A percentile compares a stretch with the other conserved stretches of the same genome.
These are phyloP conservation scores for Beta macrorhiza DNA, from an alignment of 179 eudicot species.

Conservation along the genomic window DNA sequence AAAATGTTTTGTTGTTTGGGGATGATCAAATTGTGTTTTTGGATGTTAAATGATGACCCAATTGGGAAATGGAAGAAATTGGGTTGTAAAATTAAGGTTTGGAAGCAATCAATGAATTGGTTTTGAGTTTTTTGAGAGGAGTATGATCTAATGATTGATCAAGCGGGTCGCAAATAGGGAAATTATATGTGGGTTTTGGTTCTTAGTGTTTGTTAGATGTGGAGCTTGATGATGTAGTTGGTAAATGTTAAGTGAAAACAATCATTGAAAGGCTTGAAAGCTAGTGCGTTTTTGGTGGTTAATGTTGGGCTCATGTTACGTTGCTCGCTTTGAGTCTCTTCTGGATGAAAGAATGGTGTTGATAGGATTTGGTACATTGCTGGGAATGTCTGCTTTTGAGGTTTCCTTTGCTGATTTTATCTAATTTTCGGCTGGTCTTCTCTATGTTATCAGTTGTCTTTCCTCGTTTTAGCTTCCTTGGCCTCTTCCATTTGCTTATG, in stretches of 20 bases:
- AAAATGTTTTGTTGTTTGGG: background rate
- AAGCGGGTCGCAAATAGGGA: background rate
- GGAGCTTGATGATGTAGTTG: slow-evolving; percentile 15
- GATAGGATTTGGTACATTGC: slow-evolving; percentile 4
- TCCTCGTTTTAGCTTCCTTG: background rate
- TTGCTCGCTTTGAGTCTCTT: too few relatives aligned
- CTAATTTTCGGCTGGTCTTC: background rate
- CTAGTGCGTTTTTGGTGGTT: background rate
- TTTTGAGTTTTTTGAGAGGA: background rate
- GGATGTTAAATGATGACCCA: background rate
- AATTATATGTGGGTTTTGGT: slow-evolving; percentile 6
- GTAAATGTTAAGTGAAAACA: background rate
- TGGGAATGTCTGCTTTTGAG: slow-evolving; percentile 7
- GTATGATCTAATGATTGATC: background rate
- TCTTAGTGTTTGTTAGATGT: slow-evolving; percentile 4
- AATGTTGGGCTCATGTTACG: background rate
- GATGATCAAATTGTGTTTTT: slow-evolving; percentile 18
- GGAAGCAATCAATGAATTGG: slow-evolving; percentile 3
- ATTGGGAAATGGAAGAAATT: background rate
- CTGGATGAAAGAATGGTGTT: background rate
- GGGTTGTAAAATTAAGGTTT: slow-evolving; percentile 7
- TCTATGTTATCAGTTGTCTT: background rate
- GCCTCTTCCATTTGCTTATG: background rate
- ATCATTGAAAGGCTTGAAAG: too few relatives aligned
- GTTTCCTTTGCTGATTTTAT: background rate